phyloP scores from a whole-genome alignment of 202 grass and related monocot species.

The Panicum virgatum region DNA sequence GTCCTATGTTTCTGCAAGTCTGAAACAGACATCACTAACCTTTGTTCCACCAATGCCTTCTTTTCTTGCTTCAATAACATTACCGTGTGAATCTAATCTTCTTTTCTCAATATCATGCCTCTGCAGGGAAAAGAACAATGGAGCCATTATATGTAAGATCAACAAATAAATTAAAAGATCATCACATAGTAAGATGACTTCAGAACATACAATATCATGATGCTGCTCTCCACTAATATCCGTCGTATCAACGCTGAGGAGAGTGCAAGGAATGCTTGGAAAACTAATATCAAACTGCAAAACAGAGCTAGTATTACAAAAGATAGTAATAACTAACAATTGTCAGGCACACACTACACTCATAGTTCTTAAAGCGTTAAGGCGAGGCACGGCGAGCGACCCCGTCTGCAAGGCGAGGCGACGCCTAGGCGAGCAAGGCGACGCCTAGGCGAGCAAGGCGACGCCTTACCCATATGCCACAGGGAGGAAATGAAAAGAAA shows the following conservation, averaged over 20 bases:
- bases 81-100: constrained; percentile 64
- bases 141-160: constrained; percentile 18
- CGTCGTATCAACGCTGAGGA: constrained; percentile 85
- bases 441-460: too few relatives aligned
- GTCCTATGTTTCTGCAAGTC: not conserved
- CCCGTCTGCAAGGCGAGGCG: too few relatives aligned
- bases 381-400: too few relatives aligned
- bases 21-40: constrained; percentile 53
- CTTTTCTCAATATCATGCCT: constrained; percentile 89
- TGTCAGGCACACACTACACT: not conserved
- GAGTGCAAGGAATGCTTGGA: constrained; percentile 82
- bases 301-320: constrained; percentile 41
- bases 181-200: constrained; percentile 24
- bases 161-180: constrained; percentile 23
- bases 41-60: constrained; percentile 81
- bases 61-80: constrained; percentile 82
- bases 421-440: too few relatives aligned
- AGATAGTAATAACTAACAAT: not conserved
- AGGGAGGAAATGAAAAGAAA: too few relatives aligned
- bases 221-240: constrained; percentile 98
- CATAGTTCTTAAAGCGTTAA: too few relatives aligned
- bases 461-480: too few relatives aligned
- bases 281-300: constrained; percentile 96
- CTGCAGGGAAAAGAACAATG: constrained; percentile 41
- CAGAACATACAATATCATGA: constrained; percentile 76